Evolutionary conservation across 192 early-diverging fungal species (phyloP), one percentile per base, ranked within the genome.

Genomic region (Allomyces arbusculus): DNA sequence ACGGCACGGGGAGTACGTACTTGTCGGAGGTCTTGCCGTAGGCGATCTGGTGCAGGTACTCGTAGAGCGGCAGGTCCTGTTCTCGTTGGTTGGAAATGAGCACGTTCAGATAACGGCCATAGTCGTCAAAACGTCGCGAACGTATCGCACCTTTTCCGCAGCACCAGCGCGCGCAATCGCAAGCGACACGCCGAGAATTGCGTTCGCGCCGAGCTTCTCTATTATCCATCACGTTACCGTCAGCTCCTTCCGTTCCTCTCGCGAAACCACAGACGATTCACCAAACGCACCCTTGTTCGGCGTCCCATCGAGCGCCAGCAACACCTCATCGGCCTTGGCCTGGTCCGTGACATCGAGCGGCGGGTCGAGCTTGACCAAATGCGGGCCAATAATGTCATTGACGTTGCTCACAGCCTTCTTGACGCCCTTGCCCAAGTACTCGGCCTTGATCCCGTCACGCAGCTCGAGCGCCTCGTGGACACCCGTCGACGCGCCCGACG

Each of bases 381-480:
- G 90, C 9, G 92, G 86, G 25, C 84, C 93, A 66, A 98, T 92
- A 65, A 73, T 75, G 69, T 84, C 77, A 80, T 94, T 95, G 75
- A 98, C 90, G 76, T 96, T 92, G 65, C 77, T 76, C 69, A 96
- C 82, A 67, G 95, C 94, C 73, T 86, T 91, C 63, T 82, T 74
- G 69, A 96, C 95, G 79, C 88, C 88, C 82, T 98, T 98, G 82
- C 95, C 95, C 71, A 92, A 74, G 81, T 97, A 97, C 55, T 80
- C 81, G 64, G 69, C 64, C 77, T 86, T 86, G 73, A 88, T 83
- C 44, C 82, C 83, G 66, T 99, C 95, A 74, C 95, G 92, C 64
- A 99, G 88, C 82, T 99, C 95, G 25, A 97, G 81, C 63, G 95
- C 95, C 80, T 99, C 95, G 80, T 99, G 89, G 74, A 99, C 84